Percentiles rank a stretch among this genome's conserved stretches.
Conservation (phyloP, 345 rosid species). For the Barbarea vulgaris region DNA sequence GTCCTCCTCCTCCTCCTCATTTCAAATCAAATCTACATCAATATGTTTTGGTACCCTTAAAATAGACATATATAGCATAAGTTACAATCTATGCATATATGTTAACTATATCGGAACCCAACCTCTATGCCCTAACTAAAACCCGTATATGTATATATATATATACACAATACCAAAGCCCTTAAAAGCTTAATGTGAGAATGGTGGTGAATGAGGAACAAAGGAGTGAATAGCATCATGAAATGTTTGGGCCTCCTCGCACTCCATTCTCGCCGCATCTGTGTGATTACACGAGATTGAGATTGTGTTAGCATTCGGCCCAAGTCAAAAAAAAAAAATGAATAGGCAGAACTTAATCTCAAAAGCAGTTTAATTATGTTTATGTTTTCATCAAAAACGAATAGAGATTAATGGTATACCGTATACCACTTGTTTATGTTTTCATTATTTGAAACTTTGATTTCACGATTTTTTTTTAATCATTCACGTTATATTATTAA, state of each 20-base stretch:
- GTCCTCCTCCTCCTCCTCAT: constrained; percentile 1
- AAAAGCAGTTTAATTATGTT: background rate
- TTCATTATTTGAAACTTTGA: background rate
- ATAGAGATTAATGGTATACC: background rate
- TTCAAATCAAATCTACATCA: constrained; percentile 22
- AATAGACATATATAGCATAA: constrained; percentile 19
- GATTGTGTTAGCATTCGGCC: background rate
- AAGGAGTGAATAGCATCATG: constrained; percentile 20
- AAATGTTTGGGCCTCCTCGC: constrained; percentile 24
- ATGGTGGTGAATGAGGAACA: constrained; percentile 34
- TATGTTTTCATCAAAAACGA: too few relatives aligned
- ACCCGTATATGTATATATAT: background rate
- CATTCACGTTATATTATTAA: background rate
- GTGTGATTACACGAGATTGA: background rate
- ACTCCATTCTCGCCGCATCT: constrained; percentile 32
- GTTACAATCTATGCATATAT: background rate
- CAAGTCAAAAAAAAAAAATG: background rate
- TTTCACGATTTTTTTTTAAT: background rate
- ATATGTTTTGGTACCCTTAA: constrained; percentile 28
- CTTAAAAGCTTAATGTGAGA: constrained; percentile 25
- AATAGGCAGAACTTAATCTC: background rate
- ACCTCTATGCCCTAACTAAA: background rate
- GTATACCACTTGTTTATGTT: background rate
- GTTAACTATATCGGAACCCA: background rate
- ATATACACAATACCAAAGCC: background rate